Percentiles rank a stretch among this genome's conserved stretches.
phyloP scores from a whole-genome alignment of 2,329 filamentous ascomycete genomes.

The Fusarium sp. region DNA sequence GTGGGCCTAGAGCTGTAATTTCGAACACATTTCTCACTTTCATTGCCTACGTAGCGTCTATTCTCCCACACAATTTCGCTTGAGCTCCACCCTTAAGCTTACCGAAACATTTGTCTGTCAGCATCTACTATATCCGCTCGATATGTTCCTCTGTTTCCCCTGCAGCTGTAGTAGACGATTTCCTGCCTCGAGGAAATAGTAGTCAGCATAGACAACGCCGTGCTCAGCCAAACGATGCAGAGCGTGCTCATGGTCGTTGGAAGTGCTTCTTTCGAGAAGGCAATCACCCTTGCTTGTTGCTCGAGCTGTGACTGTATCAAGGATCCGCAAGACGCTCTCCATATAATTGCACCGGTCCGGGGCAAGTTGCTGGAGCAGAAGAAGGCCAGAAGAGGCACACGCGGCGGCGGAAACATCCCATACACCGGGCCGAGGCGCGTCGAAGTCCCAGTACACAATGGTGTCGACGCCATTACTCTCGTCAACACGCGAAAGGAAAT shows the following conservation, averaged over 20 bases:
- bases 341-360: neutral
- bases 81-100: neutral
- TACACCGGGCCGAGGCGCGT: neutral
- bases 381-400: neutral
- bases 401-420: neutral
- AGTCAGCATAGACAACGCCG: neutral
- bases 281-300: neutral
- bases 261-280: neutral
- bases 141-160: neutral
- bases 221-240: neutral
- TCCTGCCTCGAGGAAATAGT: neutral
- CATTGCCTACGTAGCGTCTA: neutral
- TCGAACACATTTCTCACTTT: neutral
- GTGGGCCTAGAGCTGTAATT: neutral
- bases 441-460: neutral
- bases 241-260: neutral
- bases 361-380: neutral
- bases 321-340: neutral
- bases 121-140: neutral
- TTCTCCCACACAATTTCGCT: neutral
- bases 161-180: neutral
- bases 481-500: neutral
- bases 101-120: neutral
- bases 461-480: neutral
- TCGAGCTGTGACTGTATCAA: neutral